phyloP scores from a whole-genome alignment of 768 basidiomycete species.

The Pulveroboletus sp. region DNA sequence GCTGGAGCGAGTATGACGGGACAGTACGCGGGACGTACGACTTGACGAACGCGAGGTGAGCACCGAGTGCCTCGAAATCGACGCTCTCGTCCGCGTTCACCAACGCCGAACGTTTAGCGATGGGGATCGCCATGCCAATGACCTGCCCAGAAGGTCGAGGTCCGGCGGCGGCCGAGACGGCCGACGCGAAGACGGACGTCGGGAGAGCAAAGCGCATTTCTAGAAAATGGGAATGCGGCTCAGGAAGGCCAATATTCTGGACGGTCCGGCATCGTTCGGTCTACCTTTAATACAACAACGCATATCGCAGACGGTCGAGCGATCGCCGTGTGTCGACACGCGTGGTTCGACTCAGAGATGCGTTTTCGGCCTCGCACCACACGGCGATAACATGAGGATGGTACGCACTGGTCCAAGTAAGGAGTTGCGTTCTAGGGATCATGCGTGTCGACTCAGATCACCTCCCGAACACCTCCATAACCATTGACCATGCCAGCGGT shows the following conservation, averaged over 20 bases:
- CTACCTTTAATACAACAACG: not conserved
- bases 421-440: not conserved
- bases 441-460: not conserved
- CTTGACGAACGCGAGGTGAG: conserved; percentile 2
- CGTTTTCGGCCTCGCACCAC: not conserved
- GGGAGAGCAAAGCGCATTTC: not conserved
- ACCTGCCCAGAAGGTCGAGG: not conserved
- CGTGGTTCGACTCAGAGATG: not conserved
- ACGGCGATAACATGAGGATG: no score
- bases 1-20: not conserved
- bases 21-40: conserved; percentile 5
- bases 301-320: not conserved
- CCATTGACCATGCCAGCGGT: no score
- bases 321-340: not conserved
- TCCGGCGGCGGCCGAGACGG: conserved; percentile 2
- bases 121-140: conserved; percentile 4
- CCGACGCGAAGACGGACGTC: conserved; percentile 3
- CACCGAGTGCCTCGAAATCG: conserved; percentile 1
- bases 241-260: not conserved
- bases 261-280: not conserved
- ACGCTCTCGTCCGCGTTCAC: conserved; percentile 9
- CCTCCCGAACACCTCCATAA: not conserved
- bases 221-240: not conserved
- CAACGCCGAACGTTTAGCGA: conserved; percentile 4
- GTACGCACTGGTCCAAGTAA: no score